Conservation (phyloP, 2,329 filamentous ascomycete species). For the Penicillium verrucosum region DNA sequence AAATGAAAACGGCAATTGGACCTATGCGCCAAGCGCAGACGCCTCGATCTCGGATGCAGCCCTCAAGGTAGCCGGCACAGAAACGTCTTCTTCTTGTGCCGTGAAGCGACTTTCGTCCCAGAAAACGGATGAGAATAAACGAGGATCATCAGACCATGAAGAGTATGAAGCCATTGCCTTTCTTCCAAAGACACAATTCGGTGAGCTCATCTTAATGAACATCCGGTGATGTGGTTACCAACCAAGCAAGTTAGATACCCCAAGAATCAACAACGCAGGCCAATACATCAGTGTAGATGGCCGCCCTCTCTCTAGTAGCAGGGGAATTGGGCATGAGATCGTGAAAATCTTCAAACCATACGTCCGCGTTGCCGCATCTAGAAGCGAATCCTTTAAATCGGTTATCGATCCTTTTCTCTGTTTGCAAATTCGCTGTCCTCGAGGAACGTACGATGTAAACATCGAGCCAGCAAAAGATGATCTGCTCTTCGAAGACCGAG, state of each 20-base stretch:
- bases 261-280: constrained; percentile 34
- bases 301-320: constrained; percentile 51
- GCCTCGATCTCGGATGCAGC: constrained; percentile 53
- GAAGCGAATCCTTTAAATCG: constrained; percentile 14
- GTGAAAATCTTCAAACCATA: constrained; percentile 50
- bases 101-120: constrained; percentile 29
- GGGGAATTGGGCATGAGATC: constrained; percentile 55
- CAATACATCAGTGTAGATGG: constrained; percentile 58
- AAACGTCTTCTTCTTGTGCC: constrained; percentile 52
- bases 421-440: constrained; percentile 53
- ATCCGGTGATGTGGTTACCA: constrained; percentile 9
- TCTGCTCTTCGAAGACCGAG: constrained; percentile 54
- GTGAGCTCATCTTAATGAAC: constrained; percentile 15
- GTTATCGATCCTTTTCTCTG: constrained; percentile 55
- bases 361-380: constrained; percentile 39
- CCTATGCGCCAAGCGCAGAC: constrained; percentile 54
- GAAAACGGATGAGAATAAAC: background rate
- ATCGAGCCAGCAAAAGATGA: constrained; percentile 64
- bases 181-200: constrained; percentile 47
- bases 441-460: constrained; percentile 58
- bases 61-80: constrained; percentile 54
- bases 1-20: constrained; percentile 60
- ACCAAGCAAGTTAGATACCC: constrained; percentile 33
- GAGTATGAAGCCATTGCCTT: constrained; percentile 49
- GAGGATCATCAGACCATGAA: background rate